Evolutionary conservation across 768 basidiomycete genomes (phyloP).

Genomic region (Hemileccinum impolitum): DNA sequence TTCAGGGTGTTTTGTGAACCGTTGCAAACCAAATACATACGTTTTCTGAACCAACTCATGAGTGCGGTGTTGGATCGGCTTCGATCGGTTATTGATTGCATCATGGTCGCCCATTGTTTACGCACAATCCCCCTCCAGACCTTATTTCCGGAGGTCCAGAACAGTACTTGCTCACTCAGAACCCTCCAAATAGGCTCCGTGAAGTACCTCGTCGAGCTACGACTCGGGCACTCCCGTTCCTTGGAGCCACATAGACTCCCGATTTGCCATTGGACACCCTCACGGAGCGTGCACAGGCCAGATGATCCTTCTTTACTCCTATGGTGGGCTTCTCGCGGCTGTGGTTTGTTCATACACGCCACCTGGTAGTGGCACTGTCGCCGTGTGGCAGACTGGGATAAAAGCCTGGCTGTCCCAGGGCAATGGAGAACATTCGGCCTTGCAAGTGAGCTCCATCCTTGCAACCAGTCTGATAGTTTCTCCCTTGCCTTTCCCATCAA

Average conservation of each 20-base stretch:
- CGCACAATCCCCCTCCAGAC: not conserved
- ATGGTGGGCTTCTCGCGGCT: constrained; percentile 23
- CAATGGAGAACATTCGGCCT: constrained; percentile 1
- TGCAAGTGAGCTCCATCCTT: constrained; percentile 10
- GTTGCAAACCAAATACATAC: not conserved
- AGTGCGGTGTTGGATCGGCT: constrained; percentile 15
- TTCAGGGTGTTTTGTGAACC: not conserved
- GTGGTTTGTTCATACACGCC: constrained; percentile 19
- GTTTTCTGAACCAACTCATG: not conserved
- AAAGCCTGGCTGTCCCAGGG: constrained; percentile 7
- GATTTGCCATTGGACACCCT: constrained; percentile 13
- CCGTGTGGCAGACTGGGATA: constrained; percentile 26
- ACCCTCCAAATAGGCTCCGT: constrained; percentile 4
- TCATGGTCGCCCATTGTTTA: not conserved
- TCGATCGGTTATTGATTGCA: constrained; percentile 16
- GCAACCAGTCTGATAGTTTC: constrained; percentile 4
- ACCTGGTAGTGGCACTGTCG: constrained; percentile 27
- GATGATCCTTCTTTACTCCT: constrained; percentile 12
- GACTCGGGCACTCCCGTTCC: not conserved
- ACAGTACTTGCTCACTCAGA: not conserved
- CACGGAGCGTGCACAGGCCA: constrained; percentile 2
- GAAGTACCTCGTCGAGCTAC: not conserved
- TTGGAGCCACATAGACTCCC: not conserved
- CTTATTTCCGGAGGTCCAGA: not conserved
- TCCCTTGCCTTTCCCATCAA: not conserved